Evolutionary conservation across 805 yeast genomes (phyloP).

Genomic region (Clavispora phyllophila): DNA sequence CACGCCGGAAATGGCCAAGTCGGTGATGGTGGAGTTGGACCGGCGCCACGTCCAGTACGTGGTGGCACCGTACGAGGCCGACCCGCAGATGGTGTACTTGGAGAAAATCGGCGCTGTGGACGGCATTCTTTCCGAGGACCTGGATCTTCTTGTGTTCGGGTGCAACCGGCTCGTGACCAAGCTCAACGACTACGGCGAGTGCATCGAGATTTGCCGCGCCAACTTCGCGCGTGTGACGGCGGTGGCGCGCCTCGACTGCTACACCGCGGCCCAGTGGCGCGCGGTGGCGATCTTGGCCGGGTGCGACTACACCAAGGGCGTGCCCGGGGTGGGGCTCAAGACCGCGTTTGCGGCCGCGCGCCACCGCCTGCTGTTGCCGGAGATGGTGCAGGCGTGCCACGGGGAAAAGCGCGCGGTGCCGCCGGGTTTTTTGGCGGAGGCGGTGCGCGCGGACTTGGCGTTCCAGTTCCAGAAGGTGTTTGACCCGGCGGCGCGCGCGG

Average conservation of each 20-base stretch:
- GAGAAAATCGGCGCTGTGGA: slow-evolving; percentile 72
- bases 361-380: slow-evolving; percentile 46
- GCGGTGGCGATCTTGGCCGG: slow-evolving; percentile 88
- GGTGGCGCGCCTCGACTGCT: slow-evolving; percentile 45
- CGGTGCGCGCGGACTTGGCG: slow-evolving; percentile 64
- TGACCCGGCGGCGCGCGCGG: slow-evolving; percentile 48
- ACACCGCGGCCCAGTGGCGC: slow-evolving; percentile 56
- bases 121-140: slow-evolving; percentile 90
- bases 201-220: slow-evolving; percentile 61
- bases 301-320: slow-evolving; percentile 90
- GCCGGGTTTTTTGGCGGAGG: slow-evolving; percentile 52
- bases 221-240: slow-evolving; percentile 46
- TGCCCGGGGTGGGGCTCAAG: slow-evolving; percentile 73
- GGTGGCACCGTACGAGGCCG: slow-evolving; percentile 98
- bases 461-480: slow-evolving; percentile 84
- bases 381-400: slow-evolving; percentile 50
- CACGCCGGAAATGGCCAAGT: slow-evolving; percentile 86
- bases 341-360: slow-evolving; percentile 64
- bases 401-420: slow-evolving; percentile 64
- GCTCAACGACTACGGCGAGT: slow-evolving; percentile 67
- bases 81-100: slow-evolving; percentile 89
- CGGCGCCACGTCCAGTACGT: slow-evolving; percentile 55
- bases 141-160: slow-evolving; percentile 89
- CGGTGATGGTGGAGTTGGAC: slow-evolving; percentile 70
- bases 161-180: slow-evolving; percentile 73